Percentiles rank a stretch among this genome's conserved stretches.
These are phyloP conservation scores for Oryza brachyantha DNA, from an alignment of 176 grass and related monocot species.

Conservation along the genomic window DNA sequence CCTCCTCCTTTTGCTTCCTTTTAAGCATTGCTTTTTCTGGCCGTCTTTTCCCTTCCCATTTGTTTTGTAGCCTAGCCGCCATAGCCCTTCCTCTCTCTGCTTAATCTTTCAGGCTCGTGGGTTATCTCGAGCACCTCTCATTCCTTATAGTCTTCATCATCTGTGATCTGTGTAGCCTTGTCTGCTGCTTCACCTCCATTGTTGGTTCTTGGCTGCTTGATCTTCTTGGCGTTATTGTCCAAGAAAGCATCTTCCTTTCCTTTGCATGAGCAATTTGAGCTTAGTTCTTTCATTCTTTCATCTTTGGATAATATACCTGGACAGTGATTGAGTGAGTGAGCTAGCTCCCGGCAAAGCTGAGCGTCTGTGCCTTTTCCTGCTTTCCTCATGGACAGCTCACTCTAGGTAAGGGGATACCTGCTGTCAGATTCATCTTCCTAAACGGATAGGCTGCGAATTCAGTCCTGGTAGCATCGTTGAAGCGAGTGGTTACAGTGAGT, in stretches of 20 bases:
- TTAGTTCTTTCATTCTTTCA: neutral
- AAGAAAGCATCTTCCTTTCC: neutral
- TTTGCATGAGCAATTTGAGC: neutral
- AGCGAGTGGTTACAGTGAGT: neutral
- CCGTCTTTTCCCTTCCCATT: constrained; percentile 34
- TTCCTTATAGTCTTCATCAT: constrained; percentile 19
- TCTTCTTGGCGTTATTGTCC: neutral
- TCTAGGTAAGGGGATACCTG: constrained; percentile 22
- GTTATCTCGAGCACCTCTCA: neutral
- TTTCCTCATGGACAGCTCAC: constrained; percentile 35
- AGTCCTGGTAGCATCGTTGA: neutral
- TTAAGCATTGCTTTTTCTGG: constrained; percentile 27
- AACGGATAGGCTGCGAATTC: neutral
- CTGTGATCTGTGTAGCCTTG: neutral
- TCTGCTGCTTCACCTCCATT: constrained; percentile 8
- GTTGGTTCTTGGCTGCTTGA: neutral
- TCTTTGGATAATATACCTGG: neutral
- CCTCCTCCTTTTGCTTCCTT: constrained; percentile 13
- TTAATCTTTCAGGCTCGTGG: constrained; percentile 9
- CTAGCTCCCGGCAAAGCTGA: neutral
- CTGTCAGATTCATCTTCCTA: constrained; percentile 13
- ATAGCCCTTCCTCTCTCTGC: constrained; percentile 1
- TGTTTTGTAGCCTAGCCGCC: constrained; percentile 6
- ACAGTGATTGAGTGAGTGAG: neutral
- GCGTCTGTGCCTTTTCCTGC: constrained; percentile 6